phyloP scores from a whole-genome alignment of 768 basidiomycete genomes.

The Rhizopogon salebrosus region DNA sequence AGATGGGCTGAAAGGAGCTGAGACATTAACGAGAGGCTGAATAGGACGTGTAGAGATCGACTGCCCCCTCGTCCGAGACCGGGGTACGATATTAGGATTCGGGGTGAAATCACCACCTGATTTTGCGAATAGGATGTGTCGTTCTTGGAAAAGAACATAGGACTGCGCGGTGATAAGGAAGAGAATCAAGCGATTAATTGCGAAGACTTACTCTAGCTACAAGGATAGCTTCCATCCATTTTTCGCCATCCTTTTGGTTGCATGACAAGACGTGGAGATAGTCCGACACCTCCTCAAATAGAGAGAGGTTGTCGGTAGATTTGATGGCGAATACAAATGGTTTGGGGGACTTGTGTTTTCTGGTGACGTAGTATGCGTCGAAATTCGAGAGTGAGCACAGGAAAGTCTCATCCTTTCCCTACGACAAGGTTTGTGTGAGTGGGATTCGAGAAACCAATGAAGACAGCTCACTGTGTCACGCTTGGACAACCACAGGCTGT shows the following conservation, averaged over 20 bases:
- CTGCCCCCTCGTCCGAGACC: conserved; percentile 33
- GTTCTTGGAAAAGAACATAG: conserved; percentile 78
- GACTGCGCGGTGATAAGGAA: conserved; percentile 44
- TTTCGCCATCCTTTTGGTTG: conserved; percentile 62
- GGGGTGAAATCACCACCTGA: conserved; percentile 16
- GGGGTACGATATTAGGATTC: conserved; percentile 30
- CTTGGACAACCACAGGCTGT: conserved; percentile 83
- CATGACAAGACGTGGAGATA: conserved; percentile 86
- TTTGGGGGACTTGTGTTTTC: conserved; percentile 78
- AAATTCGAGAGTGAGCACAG: conserved; percentile 87
- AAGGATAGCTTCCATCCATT: conserved; percentile 78
- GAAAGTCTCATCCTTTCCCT: conserved; percentile 82
- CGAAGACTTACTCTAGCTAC: conserved; percentile 65
- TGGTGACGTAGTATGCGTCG: conserved; percentile 79
- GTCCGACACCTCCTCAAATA: conserved; percentile 85
- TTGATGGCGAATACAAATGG: conserved; percentile 83
- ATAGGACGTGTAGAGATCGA: conserved; percentile 28
- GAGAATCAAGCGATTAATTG: neutral
- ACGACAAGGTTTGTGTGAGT: neutral
- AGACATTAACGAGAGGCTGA: conserved; percentile 46
- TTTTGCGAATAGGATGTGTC: conserved; percentile 47
- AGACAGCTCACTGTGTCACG: conserved; percentile 66
- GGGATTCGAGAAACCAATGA: neutral
- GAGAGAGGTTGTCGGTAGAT: conserved; percentile 78
- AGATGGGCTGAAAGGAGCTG: conserved; percentile 33